Base-by-base conservation (phyloP, 208 protist genomes). In the Wallacemonas collosoma region DNA sequence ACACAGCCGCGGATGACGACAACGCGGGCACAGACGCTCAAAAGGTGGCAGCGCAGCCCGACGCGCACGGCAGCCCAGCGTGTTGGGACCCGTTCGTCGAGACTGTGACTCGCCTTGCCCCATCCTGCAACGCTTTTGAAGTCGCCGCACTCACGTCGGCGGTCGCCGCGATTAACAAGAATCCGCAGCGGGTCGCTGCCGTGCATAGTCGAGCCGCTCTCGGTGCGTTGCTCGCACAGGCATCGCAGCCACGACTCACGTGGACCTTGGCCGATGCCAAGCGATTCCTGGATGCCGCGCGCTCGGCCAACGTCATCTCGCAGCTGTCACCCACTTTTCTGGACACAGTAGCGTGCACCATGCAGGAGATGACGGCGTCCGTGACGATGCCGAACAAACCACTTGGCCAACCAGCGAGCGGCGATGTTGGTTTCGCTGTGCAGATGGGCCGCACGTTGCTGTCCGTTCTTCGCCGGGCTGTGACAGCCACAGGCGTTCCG, bases 111-210 rank as follows among this genome's bases (percentile, higher is more conserved):
- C 53, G 44, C 35, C 66, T 79, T 41, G 73, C 79, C 14, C 58
- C 70, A 5, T 38, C 53, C n/a, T 61, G 67, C 2, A 83, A 83
- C 61, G 79, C 73, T 1, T 83, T 79, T 48, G 79, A 83, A 47
- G 73, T 65, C 9, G 14, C 60, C 4, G 26, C 12, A 14, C 60
- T 65, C 60, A 8, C 39, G 40, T 39, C 41, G 9, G 60, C 60
- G 12, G 60, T 65, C 14, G n/a, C 53, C 15, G 6, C 53, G 53
- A 57, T 57, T 17, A 17, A 8, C 53, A 57, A 57, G 53, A 35
- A 57, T 17, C 53, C 53, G 5, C 9, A 5, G 15, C 53, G 14
- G 6, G 53, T 36, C 53, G 11, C 53, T 6, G 53, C 9, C 11
- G 14, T 8, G 6, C 53, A 57, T 36, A 6, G 11, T 6, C 15